Evolutionary conservation across 129 eudicot species (phyloP).

Genomic region (Centrapalus pauciflorus): DNA sequence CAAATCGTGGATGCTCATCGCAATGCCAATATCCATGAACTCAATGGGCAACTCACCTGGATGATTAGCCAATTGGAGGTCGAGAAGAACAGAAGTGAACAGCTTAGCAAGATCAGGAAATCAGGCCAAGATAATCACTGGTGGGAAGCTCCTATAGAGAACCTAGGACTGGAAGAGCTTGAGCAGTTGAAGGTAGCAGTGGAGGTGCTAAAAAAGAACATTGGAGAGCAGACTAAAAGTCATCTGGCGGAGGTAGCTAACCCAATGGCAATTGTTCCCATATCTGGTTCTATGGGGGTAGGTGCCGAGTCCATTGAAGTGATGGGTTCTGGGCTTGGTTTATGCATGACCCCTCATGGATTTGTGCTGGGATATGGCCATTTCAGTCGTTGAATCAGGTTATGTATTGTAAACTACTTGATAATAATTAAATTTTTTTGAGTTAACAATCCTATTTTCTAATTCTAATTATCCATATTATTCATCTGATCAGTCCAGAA

Average conservation of each 20-base stretch:
- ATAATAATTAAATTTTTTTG: too few species aligned
- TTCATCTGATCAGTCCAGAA: too few species aligned
- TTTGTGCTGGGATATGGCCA: constrained; percentile 32
- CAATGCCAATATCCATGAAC: constrained; percentile 37
- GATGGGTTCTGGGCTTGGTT: constrained; percentile 22
- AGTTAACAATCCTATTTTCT: too few species aligned
- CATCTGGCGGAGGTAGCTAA: constrained; percentile 16
- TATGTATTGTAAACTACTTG: too few species aligned
- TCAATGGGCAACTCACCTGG: constrained; percentile 35
- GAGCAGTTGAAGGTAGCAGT: constrained; percentile 41
- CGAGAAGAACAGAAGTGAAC: constrained; percentile 39
- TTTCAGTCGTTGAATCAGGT: constrained; percentile 21
- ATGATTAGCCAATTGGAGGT: constrained; percentile 25
- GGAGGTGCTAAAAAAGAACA: constrained; percentile 43
- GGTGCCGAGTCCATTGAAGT: neutral
- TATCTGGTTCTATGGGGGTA: neutral
- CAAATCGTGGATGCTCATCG: constrained; percentile 45
- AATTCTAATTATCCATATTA: too few species aligned
- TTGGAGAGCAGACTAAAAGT: constrained; percentile 22
- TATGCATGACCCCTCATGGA: constrained; percentile 46
- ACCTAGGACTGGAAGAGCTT: constrained; percentile 32
- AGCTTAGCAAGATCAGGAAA: constrained; percentile 27
- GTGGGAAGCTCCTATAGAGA: constrained; percentile 62
- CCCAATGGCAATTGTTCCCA: neutral
- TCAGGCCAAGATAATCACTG: constrained; percentile 30